Percentiles rank a stretch among this genome's conserved stretches.
phyloP scores from a whole-genome alignment of 352 stramenopile species.

The Phytopythium kandeliae region DNA sequence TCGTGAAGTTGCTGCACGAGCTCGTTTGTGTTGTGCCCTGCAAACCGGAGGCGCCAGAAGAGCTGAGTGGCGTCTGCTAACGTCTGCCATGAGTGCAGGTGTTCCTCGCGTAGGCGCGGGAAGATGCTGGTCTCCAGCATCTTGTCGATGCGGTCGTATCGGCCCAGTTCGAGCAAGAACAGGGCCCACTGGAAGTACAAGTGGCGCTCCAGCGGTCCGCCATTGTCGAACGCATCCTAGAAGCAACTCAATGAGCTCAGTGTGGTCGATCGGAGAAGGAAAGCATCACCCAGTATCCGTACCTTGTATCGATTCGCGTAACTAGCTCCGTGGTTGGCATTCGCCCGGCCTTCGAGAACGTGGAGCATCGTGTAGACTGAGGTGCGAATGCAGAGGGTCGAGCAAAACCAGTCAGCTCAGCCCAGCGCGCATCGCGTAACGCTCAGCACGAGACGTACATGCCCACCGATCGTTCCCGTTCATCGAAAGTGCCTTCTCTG shows the following conservation, averaged over 20 bases:
- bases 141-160: slow-evolving; percentile 79
- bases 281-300: background rate
- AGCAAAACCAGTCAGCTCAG: too few species aligned
- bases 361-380: slow-evolving; percentile 79
- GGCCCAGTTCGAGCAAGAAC: slow-evolving; percentile 73
- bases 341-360: slow-evolving; percentile 66
- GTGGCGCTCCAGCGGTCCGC: slow-evolving; percentile 58
- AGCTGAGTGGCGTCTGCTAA: slow-evolving; percentile 74
- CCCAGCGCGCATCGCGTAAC: too few species aligned
- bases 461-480: slow-evolving; percentile 82
- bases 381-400: too few species aligned
- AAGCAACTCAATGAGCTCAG: background rate
- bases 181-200: slow-evolving; percentile 82
- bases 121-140: slow-evolving; percentile 78
- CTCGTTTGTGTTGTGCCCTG: slow-evolving; percentile 45
- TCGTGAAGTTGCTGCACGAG: slow-evolving; percentile 55
- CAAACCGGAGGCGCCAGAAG: slow-evolving; percentile 82
- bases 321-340: slow-evolving; percentile 81
- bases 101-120: slow-evolving; percentile 27
- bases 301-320: slow-evolving; percentile 77
- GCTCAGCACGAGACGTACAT: slow-evolving; percentile 35
- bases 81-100: slow-evolving; percentile 39
- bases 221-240: slow-evolving; percentile 69
- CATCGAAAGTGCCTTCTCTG: slow-evolving; percentile 80
- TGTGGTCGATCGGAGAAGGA: background rate